phyloP scores from a whole-genome alignment of 139 green algal genomes.

The Nannochloris sp. region DNA sequence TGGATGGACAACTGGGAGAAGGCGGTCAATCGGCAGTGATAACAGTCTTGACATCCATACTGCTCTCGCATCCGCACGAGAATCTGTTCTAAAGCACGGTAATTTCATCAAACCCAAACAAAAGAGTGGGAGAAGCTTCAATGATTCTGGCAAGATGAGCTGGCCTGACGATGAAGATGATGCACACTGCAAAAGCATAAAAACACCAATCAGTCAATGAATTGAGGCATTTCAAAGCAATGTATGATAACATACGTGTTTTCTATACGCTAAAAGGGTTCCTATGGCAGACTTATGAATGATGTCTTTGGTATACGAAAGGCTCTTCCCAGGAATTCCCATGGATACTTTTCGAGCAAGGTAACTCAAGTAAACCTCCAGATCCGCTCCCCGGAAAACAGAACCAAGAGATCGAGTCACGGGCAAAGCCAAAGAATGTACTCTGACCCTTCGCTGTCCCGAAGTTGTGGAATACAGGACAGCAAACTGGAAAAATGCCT shows the following conservation, averaged over 20 bases:
- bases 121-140: constrained; percentile 88
- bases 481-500: constrained; percentile 67
- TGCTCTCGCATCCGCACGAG: constrained; percentile 24
- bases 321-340: constrained; percentile 24
- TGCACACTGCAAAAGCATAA: not conserved
- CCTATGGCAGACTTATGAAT: constrained; percentile 37
- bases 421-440: constrained; percentile 75
- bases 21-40: constrained; percentile 30
- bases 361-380: constrained; percentile 64
- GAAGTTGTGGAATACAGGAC: constrained; percentile 72
- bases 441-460: constrained; percentile 31
- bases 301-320: constrained; percentile 45
- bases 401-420: constrained; percentile 47
- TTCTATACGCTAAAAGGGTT: constrained; percentile 55
- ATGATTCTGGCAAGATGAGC: constrained; percentile 84
- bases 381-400: constrained; percentile 74
- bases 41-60: constrained; percentile 49
- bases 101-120: constrained; percentile 66
- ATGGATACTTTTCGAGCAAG: constrained; percentile 18
- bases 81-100: constrained; percentile 43
- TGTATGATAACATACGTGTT: constrained; percentile 25
- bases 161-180: constrained; percentile 40
- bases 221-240: not conserved
- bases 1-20: constrained; percentile 53
- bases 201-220: not conserved